These are phyloP conservation scores for Cenchrus purpureus DNA, from an alignment of 176 grass and related monocot species.

Conservation along the genomic window DNA sequence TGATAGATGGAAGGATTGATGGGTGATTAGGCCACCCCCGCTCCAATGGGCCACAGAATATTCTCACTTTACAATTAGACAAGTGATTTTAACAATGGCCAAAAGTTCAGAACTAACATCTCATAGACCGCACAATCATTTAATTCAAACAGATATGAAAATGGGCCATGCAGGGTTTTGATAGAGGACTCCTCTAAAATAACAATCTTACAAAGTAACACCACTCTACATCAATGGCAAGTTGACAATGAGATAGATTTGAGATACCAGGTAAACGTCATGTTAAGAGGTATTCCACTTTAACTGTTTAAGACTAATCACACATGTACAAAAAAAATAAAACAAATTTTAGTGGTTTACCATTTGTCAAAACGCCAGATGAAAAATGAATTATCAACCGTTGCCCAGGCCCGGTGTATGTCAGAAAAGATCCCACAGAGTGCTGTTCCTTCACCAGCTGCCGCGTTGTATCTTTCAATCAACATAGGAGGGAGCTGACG, in stretches of 20 bases:
- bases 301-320: not conserved
- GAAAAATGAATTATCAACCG: conserved; percentile 95
- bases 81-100: conserved; percentile 5
- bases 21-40: not conserved
- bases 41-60: conserved; percentile 1
- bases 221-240: not conserved
- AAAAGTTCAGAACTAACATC: not conserved
- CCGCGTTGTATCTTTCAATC: conserved; percentile 91
- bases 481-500: conserved; percentile 77
- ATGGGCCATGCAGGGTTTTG: not conserved
- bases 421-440: conserved; percentile 93
- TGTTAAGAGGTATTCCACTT: not conserved
- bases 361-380: conserved; percentile 96
- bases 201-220: conserved; percentile 6
- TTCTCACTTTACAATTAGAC: conserved; percentile 6
- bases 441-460: conserved; percentile 92
- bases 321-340: conserved; percentile 17
- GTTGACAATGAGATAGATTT: not conserved
- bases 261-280: conserved; percentile 17
- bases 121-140: not conserved
- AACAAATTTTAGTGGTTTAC: conserved; percentile 43
- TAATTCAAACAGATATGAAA: not conserved
- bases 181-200: not conserved
- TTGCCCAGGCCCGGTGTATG: conserved; percentile 90
- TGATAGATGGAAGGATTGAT: conserved; percentile 15